These are phyloP conservation scores for Clonostachys byssicola DNA, from an alignment of 2,329 filamentous ascomycete genomes.

Conservation along the genomic window DNA sequence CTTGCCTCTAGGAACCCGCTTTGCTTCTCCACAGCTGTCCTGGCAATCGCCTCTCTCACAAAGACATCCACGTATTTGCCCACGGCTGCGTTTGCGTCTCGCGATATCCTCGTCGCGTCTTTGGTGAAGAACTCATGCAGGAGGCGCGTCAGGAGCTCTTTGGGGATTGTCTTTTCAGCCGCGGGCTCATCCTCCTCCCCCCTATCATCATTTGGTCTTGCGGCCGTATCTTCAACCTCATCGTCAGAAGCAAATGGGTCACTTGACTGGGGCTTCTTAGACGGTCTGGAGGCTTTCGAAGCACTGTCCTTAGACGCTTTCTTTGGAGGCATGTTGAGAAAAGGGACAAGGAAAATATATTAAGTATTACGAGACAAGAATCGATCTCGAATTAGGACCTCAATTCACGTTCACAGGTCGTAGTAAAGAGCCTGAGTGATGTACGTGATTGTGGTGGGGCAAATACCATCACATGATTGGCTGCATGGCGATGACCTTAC, in stretches of 20 bases:
- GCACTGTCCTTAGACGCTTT: too few species aligned
- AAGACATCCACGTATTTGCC: conserved; percentile 90
- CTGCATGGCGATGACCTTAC: too few species aligned
- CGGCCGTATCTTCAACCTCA: conserved; percentile 10
- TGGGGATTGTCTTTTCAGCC: conserved; percentile 54
- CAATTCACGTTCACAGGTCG: too few species aligned
- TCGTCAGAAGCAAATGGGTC: conserved; percentile 7
- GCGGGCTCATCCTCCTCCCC: conserved; percentile 23
- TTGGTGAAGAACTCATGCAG: conserved; percentile 76
- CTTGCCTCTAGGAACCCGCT: conserved; percentile 72
- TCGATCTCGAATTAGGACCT: too few species aligned
- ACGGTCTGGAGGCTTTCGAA: too few species aligned
- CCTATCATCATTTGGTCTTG: neutral
- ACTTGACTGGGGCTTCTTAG: too few species aligned
- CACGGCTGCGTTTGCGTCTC: conserved; percentile 71
- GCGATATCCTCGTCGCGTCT: conserved; percentile 67
- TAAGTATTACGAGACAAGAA: too few species aligned
- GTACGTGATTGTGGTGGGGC: too few species aligned
- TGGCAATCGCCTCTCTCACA: conserved; percentile 80
- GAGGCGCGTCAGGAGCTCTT: conserved; percentile 69
- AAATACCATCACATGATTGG: too few species aligned
- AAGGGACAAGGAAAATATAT: too few species aligned
- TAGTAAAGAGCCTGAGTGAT: too few species aligned
- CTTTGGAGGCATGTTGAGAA: too few species aligned
- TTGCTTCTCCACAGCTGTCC: conserved; percentile 68